A percentile compares a stretch with the other conserved stretches of the same genome.
These are phyloP conservation scores for Excoecaria cochinchinensis DNA, from an alignment of 345 rosid genomes.

Conservation along the genomic window DNA sequence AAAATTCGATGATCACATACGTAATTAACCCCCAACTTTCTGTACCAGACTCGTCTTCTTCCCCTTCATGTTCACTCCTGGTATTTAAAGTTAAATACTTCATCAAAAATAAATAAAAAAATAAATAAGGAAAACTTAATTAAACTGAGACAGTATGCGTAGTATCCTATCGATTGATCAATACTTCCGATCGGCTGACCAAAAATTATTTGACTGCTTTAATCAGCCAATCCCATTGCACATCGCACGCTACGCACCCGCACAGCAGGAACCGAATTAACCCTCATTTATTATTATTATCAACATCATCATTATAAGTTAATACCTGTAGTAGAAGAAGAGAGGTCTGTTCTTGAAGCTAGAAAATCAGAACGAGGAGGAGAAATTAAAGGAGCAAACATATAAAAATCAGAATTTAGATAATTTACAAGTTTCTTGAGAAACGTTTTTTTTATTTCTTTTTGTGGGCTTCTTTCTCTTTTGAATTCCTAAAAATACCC, in stretches of 20 bases:
- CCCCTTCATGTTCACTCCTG: conserved; percentile 24
- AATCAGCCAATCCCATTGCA: no score
- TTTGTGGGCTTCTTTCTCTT: conserved; percentile 32
- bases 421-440: conserved; percentile 30
- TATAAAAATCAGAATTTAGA: conserved; percentile 45
- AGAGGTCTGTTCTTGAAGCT: conserved; percentile 5
- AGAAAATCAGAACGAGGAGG: conserved; percentile 18
- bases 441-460: conserved; percentile 25
- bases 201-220: no score
- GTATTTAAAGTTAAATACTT: background rate
- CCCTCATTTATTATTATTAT: no score
- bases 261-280: no score
- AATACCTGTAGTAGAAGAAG: conserved; percentile 16
- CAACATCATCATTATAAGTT: no score
- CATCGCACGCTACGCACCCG: no score
- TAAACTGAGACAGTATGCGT: no score
- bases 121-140: no score
- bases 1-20: no score
- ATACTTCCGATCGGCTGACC: no score
- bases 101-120: no score
- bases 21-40: conserved; percentile 36
- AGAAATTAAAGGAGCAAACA: conserved; percentile 49
- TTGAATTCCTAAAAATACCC: conserved; percentile 19
- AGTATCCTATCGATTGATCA: no score
- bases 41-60: conserved; percentile 30